Evolutionary conservation across 805 yeast species (phyloP).

Genomic region (Yamadazyma paraphyllophila): DNA sequence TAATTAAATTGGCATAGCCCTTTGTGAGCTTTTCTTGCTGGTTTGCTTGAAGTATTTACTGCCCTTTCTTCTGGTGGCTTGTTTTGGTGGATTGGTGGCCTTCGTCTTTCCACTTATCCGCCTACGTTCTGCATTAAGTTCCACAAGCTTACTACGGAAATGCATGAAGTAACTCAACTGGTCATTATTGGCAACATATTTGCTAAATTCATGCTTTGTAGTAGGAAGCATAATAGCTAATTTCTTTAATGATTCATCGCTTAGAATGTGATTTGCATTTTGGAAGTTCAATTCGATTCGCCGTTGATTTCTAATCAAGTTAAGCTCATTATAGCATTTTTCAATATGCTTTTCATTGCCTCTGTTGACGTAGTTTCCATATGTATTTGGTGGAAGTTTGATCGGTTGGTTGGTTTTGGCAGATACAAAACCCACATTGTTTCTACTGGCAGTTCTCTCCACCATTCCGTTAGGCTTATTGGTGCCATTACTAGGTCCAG

Average conservation of each 20-base stretch:
- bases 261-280: constrained; percentile 21
- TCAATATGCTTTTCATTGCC: constrained; percentile 25
- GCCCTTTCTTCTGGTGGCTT: not conserved
- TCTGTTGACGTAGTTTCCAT: constrained; percentile 15
- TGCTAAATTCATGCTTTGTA: constrained; percentile 44
- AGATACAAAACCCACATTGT: constrained; percentile 10
- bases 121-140: constrained; percentile 29
- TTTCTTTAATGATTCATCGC: constrained; percentile 43
- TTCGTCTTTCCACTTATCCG: not conserved
- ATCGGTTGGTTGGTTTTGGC: constrained; percentile 19
- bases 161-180: constrained; percentile 32
- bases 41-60: constrained; percentile 6
- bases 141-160: constrained; percentile 37
- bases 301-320: constrained; percentile 40
- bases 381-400: constrained; percentile 18
- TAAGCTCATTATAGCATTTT: constrained; percentile 33
- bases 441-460: constrained; percentile 1
- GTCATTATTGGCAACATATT: constrained; percentile 34
- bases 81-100: not conserved
- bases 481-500: constrained; percentile 13
- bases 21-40: constrained; percentile 5
- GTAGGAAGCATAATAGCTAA: constrained; percentile 58
- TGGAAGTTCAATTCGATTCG: constrained; percentile 39
- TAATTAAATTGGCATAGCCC: constrained; percentile 10
- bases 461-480: not conserved